These are phyloP conservation scores for Lachnellula hyalina DNA, from an alignment of 2,329 filamentous ascomycete genomes.

Conservation along the genomic window DNA sequence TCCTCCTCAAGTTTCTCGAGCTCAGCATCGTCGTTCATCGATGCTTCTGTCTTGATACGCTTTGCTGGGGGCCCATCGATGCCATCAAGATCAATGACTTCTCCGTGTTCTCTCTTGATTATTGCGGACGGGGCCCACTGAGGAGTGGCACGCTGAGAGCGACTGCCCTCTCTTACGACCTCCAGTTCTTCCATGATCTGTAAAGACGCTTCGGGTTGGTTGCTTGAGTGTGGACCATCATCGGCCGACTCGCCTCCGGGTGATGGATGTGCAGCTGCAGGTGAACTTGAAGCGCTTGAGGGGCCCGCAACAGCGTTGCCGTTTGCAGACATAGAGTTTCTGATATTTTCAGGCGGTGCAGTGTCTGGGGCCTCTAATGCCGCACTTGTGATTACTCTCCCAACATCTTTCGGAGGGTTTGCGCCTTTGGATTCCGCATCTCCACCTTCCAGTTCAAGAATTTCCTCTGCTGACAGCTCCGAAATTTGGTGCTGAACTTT, in stretches of 20 bases:
- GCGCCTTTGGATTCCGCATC: not conserved
- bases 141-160: not conserved
- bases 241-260: too few relatives aligned
- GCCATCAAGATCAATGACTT: not conserved
- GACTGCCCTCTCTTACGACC: too few relatives aligned
- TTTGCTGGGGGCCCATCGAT: not conserved
- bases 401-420: not conserved
- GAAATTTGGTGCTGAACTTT: not conserved
- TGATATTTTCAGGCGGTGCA: too few relatives aligned
- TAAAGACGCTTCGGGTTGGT: too few relatives aligned
- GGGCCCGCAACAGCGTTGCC: too few relatives aligned
- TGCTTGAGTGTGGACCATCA: too few relatives aligned
- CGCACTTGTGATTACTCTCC: too few relatives aligned
- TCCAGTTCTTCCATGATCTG: too few relatives aligned
- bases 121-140: not conserved
- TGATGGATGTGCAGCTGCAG: too few relatives aligned
- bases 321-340: too few relatives aligned
- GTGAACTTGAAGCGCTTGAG: too few relatives aligned
- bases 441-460: conserved; percentile 2
- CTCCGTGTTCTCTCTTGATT: not conserved
- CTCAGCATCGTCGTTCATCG: not conserved
- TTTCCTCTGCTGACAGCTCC: not conserved
- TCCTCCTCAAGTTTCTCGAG: not conserved
- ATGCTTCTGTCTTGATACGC: not conserved
- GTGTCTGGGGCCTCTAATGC: too few relatives aligned